Percentiles rank a stretch among this genome's conserved stretches.
These are phyloP conservation scores for Paecilomyces dactylethromorphus DNA, from an alignment of 2,329 filamentous ascomycete species.

Conservation along the genomic window DNA sequence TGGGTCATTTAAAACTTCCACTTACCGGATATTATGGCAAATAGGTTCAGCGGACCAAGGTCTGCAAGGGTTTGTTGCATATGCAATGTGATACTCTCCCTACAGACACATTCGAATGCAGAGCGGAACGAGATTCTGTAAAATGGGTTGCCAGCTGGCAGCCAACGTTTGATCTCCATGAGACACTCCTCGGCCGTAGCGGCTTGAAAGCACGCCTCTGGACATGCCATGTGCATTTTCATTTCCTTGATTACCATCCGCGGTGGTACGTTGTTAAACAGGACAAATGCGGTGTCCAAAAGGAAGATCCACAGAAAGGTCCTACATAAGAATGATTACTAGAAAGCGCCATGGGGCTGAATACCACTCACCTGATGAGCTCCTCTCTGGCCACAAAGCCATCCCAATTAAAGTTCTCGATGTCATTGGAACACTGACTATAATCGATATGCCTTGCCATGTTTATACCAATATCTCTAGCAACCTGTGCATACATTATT, in stretches of 20 bases:
- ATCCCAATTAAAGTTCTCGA: slow-evolving; percentile 27
- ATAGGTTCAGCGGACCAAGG: not conserved
- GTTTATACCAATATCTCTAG: slow-evolving; percentile 20
- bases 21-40: not conserved
- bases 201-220: slow-evolving; percentile 35
- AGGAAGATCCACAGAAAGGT: slow-evolving; percentile 30
- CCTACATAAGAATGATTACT: slow-evolving; percentile 2
- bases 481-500: too few relatives aligned
- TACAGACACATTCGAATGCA: not conserved
- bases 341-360: not conserved
- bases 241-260: slow-evolving; percentile 35
- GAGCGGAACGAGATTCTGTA: not conserved
- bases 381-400: slow-evolving; percentile 28
- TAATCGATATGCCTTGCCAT: too few relatives aligned
- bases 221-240: slow-evolving; percentile 27
- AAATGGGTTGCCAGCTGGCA: not conserved
- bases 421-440: too few relatives aligned
- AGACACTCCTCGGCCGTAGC: slow-evolving; percentile 22
- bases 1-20: not conserved
- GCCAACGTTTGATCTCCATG: not conserved
- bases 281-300: slow-evolving; percentile 34
- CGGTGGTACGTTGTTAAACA: slow-evolving; percentile 37
- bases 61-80: not conserved
- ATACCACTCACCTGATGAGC: slow-evolving; percentile 19
- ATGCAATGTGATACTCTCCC: not conserved